Percentiles rank a stretch among this genome's conserved stretches.
Conservation (phyloP, 1,284 basidiomycete genomes). For the Stygiomarasmius scandens region DNA sequence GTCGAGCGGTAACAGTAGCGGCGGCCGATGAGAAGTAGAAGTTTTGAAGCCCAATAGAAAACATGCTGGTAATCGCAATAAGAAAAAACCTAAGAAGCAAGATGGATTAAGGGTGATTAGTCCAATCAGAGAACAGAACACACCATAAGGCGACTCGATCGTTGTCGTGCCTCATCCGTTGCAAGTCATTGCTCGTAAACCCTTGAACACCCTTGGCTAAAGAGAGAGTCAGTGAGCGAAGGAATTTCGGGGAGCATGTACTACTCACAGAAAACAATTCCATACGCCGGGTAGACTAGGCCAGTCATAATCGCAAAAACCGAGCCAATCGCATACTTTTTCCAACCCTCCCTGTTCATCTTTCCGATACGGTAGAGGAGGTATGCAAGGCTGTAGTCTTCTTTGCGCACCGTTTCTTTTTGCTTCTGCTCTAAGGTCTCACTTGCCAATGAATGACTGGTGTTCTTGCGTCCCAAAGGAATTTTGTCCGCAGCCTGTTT, state of each 20-base stretch:
- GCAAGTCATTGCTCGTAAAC: constrained; percentile 51
- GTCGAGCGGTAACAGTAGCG: constrained; percentile 64
- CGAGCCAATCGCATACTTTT: constrained; percentile 57
- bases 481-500: constrained; percentile 59
- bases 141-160: constrained; percentile 74
- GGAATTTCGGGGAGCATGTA: background rate
- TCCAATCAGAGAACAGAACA: constrained; percentile 2
- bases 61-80: constrained; percentile 74
- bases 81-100: constrained; percentile 87
- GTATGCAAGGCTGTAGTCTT: constrained; percentile 49
- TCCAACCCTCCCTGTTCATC: constrained; percentile 65
- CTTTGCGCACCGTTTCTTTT: constrained; percentile 42
- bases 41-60: constrained; percentile 67
- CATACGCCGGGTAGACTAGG: constrained; percentile 85
- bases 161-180: constrained; percentile 53
- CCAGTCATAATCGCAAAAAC: constrained; percentile 66
- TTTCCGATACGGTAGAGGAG: constrained; percentile 74
- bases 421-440: constrained; percentile 34
- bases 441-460: constrained; percentile 63
- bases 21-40: constrained; percentile 71
- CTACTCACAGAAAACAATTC: constrained; percentile 56
- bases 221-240: constrained; percentile 8
- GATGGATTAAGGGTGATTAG: too few relatives aligned
- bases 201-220: constrained; percentile 62
- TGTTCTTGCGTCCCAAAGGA: constrained; percentile 67